Conservation (phyloP, 495 filamentous ascomycete species). For the Stereocaulon alpinum region DNA sequence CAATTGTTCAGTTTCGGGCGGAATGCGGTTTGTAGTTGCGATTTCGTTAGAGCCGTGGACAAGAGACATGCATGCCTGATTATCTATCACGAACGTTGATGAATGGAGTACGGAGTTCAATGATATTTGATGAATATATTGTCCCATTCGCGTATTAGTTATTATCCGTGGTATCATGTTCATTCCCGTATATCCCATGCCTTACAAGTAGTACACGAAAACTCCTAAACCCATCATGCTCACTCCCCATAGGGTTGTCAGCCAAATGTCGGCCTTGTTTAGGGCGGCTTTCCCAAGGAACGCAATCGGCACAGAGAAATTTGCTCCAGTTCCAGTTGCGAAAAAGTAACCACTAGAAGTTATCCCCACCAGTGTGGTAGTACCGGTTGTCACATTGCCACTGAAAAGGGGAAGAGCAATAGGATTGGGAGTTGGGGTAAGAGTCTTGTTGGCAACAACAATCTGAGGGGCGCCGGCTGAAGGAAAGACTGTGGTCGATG, state of each 20-base stretch:
- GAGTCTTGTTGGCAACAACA: conserved; percentile 20
- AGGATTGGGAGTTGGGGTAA: conserved; percentile 17
- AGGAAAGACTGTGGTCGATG: conserved; percentile 11
- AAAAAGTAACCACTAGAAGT: neutral
- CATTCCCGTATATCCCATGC: neutral
- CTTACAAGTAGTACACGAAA: conserved; percentile 16
- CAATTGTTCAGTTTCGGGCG: neutral
- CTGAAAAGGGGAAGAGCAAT: conserved; percentile 15
- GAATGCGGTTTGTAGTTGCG: neutral
- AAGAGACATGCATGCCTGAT: no score
- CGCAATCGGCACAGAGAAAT: neutral
- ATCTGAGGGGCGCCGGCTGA: conserved; percentile 16
- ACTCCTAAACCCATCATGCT: conserved; percentile 14
- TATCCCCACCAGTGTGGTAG: neutral
- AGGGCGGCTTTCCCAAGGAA: conserved; percentile 11
- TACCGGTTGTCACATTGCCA: conserved; percentile 3
- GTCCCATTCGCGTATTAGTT: neutral
- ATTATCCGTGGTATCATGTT: neutral
- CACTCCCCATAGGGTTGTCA: conserved; percentile 12
- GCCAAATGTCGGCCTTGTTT: conserved; percentile 8
- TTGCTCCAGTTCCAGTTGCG: neutral
- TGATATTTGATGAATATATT: neutral
- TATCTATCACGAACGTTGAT: neutral
- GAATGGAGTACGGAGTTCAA: neutral
- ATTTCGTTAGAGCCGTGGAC: neutral